Conservation (phyloP, 805 yeast genomes). For the Blastobotrys mokoenaii region DNA sequence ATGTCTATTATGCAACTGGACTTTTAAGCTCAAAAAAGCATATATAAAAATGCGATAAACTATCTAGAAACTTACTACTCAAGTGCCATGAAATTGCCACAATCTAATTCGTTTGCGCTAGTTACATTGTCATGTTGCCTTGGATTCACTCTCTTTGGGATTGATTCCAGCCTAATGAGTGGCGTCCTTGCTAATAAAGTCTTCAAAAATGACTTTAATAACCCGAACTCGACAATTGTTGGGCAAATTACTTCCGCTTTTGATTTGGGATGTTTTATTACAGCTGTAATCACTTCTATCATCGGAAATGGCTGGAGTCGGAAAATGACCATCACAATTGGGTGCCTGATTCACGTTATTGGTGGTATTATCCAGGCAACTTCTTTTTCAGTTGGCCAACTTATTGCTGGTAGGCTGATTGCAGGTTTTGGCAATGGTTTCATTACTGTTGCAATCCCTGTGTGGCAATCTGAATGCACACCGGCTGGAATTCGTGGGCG, state of each 20-base stretch:
- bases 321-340: constrained; percentile 48
- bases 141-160: constrained; percentile 23
- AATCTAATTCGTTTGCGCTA: background rate
- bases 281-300: constrained; percentile 51
- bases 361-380: constrained; percentile 37
- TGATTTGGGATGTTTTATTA: constrained; percentile 65
- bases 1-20: no score
- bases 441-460: constrained; percentile 69
- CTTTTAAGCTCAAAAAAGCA: no score
- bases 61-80: background rate
- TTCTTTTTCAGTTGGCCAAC: constrained; percentile 49
- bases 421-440: constrained; percentile 69
- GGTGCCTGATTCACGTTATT: constrained; percentile 43
- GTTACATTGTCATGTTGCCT: constrained; percentile 3
- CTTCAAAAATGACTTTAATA: constrained; percentile 53
- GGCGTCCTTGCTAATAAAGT: constrained; percentile 40
- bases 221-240: constrained; percentile 22
- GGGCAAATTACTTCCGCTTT: constrained; percentile 49
- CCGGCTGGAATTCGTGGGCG: constrained; percentile 56
- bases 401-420: constrained; percentile 58
- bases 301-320: constrained; percentile 56
- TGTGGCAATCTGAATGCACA: constrained; percentile 68
- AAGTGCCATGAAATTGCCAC: constrained; percentile 2
- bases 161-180: constrained; percentile 26
- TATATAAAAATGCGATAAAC: no score